These are phyloP conservation scores for Microbotryum scabiosae DNA, from an alignment of 1,284 basidiomycete genomes.

Conservation along the genomic window DNA sequence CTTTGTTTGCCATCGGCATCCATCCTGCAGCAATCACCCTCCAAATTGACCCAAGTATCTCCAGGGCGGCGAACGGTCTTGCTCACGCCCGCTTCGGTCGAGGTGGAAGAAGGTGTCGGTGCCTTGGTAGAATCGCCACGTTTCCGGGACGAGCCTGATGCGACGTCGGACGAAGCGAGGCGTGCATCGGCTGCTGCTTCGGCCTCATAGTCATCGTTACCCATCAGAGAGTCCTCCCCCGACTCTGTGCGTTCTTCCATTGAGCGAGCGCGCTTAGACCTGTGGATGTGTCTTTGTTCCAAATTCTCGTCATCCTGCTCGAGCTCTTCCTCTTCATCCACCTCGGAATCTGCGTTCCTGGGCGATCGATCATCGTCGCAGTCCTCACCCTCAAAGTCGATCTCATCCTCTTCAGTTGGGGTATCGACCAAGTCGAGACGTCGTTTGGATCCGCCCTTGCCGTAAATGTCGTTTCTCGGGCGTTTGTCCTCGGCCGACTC, in stretches of 20 bases:
- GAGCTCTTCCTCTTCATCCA: neutral
- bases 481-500: slow-evolving; percentile 3
- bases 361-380: neutral
- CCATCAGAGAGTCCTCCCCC: slow-evolving; percentile 24
- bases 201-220: slow-evolving; percentile 13
- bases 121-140: neutral
- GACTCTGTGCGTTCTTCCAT: slow-evolving; percentile 1
- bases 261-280: slow-evolving; percentile 15
- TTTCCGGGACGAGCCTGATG: neutral
- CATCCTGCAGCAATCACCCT: slow-evolving; percentile 23
- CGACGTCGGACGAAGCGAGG: slow-evolving; percentile 1
- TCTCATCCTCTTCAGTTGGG: neutral
- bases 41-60: slow-evolving; percentile 25
- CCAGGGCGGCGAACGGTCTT: slow-evolving; percentile 6
- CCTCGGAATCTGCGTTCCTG: slow-evolving; percentile 22
- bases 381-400: neutral
- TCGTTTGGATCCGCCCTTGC: slow-evolving; percentile 12
- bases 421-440: slow-evolving; percentile 6
- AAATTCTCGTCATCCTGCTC: neutral
- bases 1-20: slow-evolving; percentile 10
- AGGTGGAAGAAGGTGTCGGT: neutral
- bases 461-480: slow-evolving; percentile 1
- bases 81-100: neutral
- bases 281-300: neutral
- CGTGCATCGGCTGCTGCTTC: slow-evolving; percentile 1